Evolutionary conservation across 176 grass and related monocot species (phyloP), one percentile per base, ranked within the genome.

Genomic region (Oryza australiensis): DNA sequence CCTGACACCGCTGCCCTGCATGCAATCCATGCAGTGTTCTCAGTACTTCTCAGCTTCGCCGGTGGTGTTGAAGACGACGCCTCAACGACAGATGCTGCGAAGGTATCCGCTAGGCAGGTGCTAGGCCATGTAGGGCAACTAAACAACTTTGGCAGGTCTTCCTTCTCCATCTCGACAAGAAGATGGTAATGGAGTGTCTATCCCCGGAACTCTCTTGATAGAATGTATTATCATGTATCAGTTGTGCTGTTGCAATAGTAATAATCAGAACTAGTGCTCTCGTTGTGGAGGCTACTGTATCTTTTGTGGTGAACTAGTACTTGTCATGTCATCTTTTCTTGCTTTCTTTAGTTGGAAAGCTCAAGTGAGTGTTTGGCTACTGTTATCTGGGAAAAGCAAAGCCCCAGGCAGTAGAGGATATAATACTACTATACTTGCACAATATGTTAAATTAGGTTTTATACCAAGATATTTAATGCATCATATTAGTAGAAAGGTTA

Each of bases 101-200:
- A 80, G 75, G 55, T 72, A 73, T 18, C 55, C 9, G 3, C 38
- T 46, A 55, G 70, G 75, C 70, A 87, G 72, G 75, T 64, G 84
- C 57, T n/a, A 69, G 71, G 76, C 35, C 77, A 70, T 91, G 76
- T 91, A 91, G 85, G 89, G 89, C 89, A 91, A 87, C 89, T 87
- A 84, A 72, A 77, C 84, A 87, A 73, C 89, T 91, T 91, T 87
- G 89, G 89, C 89, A 91, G 55, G 13, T 62, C 66, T 87, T 81
- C 33, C 5, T 74, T 74, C 68, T 22, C 49, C 18, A 60, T 60
- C 9, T 66, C 38, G 27, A 33, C 14, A 20, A 11, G 48, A 75
- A 62, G 83, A 86, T 41, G 33, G 74, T 70, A 53, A 74, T 79
- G 68, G 73, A 78, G 73, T 29, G 73, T 37, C 29, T 46, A 23